Percentiles rank a stretch among this genome's conserved stretches.
Evolutionary conservation across 371 early-diverging fungal genomes (phyloP).

Genomic region (Apophysomyces trapeziformis): DNA sequence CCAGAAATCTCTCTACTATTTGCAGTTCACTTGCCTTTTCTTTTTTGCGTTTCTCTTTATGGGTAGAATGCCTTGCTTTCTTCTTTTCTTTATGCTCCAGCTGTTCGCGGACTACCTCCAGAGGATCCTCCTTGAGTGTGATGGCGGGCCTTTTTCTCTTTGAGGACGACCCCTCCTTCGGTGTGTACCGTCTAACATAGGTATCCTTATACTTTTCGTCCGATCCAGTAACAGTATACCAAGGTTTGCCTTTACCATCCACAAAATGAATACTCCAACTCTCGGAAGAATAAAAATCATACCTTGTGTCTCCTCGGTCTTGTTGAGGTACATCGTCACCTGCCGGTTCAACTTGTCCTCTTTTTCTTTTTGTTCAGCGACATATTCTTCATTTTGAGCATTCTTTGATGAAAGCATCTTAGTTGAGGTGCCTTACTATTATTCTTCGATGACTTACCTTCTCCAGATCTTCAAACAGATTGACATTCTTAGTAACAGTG

Average conservation of each 20-base stretch:
- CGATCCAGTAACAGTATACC: conserved; percentile 32
- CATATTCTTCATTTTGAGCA: conserved; percentile 56
- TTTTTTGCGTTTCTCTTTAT: conserved; percentile 16
- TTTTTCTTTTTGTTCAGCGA: conserved; percentile 61
- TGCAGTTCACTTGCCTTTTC: conserved; percentile 4
- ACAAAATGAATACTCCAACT: neutral
- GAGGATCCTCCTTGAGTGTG: neutral
- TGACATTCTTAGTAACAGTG: conserved; percentile 47
- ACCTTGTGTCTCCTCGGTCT: conserved; percentile 41
- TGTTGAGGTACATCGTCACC: conserved; percentile 70
- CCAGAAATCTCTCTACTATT: neutral
- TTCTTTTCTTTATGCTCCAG: conserved; percentile 17
- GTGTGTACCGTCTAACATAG: conserved; percentile 15
- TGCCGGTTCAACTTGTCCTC: conserved; percentile 62
- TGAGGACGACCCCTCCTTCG: conserved; percentile 1
- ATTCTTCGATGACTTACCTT: conserved; percentile 17
- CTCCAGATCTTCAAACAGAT: conserved; percentile 61
- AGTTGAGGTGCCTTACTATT: conserved; percentile 4
- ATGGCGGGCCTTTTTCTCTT: neutral
- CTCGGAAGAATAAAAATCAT: neutral
- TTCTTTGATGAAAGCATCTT: neutral
- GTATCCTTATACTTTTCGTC: conserved; percentile 33
- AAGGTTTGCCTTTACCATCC: conserved; percentile 30
- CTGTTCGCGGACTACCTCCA: conserved; percentile 1
- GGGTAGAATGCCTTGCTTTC: conserved; percentile 16